These are phyloP conservation scores for Lactarius sanguifluus DNA, from an alignment of 768 basidiomycete genomes.

Conservation along the genomic window DNA sequence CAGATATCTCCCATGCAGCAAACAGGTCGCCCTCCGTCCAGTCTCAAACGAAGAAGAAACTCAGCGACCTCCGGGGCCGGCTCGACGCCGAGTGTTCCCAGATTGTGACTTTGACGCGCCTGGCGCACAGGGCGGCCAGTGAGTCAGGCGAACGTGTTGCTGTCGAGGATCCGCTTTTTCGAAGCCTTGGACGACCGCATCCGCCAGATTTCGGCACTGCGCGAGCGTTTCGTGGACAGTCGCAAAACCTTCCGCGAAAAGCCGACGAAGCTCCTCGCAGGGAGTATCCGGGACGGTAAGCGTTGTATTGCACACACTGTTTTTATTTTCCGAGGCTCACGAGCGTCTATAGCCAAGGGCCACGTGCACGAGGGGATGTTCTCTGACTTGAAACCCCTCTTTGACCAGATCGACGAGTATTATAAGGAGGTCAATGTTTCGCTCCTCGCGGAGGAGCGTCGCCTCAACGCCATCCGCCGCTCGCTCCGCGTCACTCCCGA, in stretches of 20 bases:
- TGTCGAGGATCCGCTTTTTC: slow-evolving; percentile 15
- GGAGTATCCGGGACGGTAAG: slow-evolving; percentile 11
- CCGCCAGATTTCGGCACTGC: slow-evolving; percentile 2
- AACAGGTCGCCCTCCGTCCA: not conserved
- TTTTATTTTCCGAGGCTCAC: not conserved
- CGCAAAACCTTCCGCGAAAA: slow-evolving; percentile 6
- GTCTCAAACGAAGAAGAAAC: not conserved
- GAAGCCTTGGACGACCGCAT: slow-evolving; percentile 6
- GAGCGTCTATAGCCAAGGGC: slow-evolving; percentile 3
- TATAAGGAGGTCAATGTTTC: slow-evolving; percentile 19
- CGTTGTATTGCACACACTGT: not conserved
- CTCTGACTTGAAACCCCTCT: slow-evolving; percentile 8
- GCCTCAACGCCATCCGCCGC: slow-evolving; percentile 8
- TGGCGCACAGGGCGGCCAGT: slow-evolving; percentile 4
- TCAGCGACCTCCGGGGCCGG: slow-evolving; percentile 4
- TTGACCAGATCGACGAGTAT: slow-evolving; percentile 17
- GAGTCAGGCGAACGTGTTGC: slow-evolving; percentile 11
- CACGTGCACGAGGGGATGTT: not conserved
- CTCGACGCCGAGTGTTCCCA: slow-evolving; percentile 20
- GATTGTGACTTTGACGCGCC: not conserved
- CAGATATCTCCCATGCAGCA: not conserved
- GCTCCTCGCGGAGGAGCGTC: slow-evolving; percentile 8
- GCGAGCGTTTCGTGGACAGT: slow-evolving; percentile 13
- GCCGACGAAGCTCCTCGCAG: slow-evolving; percentile 5
- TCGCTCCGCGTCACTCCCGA: slow-evolving; percentile 20